These are phyloP conservation scores for Bipolaris bicolor DNA, from an alignment of 2,329 filamentous ascomycete species.

Conservation along the genomic window DNA sequence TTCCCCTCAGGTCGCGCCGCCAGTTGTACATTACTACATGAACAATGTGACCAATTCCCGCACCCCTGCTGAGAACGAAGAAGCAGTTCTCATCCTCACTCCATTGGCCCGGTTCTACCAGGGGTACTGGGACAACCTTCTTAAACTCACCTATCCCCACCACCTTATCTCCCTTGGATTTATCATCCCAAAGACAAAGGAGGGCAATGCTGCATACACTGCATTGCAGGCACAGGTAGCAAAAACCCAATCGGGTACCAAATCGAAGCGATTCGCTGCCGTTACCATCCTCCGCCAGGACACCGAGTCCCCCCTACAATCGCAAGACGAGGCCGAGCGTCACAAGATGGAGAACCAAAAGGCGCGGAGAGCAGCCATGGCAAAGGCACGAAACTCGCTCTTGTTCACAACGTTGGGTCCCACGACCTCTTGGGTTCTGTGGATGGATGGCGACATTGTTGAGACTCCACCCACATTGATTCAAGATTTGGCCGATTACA, in stretches of 20 bases:
- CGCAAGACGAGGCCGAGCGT: constrained; percentile 85
- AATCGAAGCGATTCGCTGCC: constrained; percentile 84
- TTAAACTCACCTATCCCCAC: constrained; percentile 85
- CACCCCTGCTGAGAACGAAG: constrained; percentile 76
- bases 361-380: constrained; percentile 83
- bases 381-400: constrained; percentile 88
- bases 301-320: constrained; percentile 79
- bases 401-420: constrained; percentile 94
- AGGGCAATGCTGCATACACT: constrained; percentile 85
- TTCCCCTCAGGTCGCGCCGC: constrained; percentile 69
- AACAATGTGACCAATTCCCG: constrained; percentile 89
- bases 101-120: constrained; percentile 93
- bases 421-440: constrained; percentile 92
- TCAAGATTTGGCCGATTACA: constrained; percentile 85
- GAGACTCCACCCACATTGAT: constrained; percentile 86
- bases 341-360: constrained; percentile 95
- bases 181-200: constrained; percentile 91
- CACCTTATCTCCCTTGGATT: constrained; percentile 94
- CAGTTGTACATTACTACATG: constrained; percentile 90
- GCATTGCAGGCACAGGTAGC: constrained; percentile 84
- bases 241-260: constrained; percentile 81
- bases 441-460: constrained; percentile 91
- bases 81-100: constrained; percentile 89
- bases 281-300: constrained; percentile 96
- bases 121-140: constrained; percentile 92